Percentiles rank a stretch among this genome's conserved stretches.
Evolutionary conservation across 768 basidiomycete genomes (phyloP).

Genomic region (Stropharia rugosoannulata): DNA sequence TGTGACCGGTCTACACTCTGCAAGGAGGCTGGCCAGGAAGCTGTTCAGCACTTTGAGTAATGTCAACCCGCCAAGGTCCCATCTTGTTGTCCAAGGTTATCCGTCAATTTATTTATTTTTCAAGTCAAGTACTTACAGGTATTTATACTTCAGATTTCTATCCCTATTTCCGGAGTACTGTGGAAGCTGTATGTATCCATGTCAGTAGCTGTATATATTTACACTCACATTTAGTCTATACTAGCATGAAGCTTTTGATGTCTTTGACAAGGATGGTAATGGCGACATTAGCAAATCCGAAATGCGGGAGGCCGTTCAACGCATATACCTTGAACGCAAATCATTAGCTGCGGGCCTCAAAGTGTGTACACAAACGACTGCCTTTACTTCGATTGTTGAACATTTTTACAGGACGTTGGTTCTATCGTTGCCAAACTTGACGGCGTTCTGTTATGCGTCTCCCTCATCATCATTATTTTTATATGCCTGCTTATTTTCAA

Average conservation of each 20-base stretch:
- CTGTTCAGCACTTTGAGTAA: conserved; percentile 62
- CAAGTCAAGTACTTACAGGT: neutral
- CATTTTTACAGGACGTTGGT: conserved; percentile 53
- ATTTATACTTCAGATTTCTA: conserved; percentile 54
- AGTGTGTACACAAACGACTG: conserved; percentile 33
- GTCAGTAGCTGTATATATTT: conserved; percentile 3
- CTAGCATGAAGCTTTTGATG: conserved; percentile 63
- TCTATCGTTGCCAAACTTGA: conserved; percentile 79
- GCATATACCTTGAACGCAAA: conserved; percentile 79
- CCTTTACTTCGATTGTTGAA: conserved; percentile 2
- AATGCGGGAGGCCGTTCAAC: conserved; percentile 81
- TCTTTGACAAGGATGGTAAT: conserved; percentile 83
- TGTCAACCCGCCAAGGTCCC: conserved; percentile 55
- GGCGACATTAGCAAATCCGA: conserved; percentile 76
- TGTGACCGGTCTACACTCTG: conserved; percentile 58
- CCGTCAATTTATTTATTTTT: neutral
- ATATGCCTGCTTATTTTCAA: conserved; percentile 78
- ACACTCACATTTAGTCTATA: neutral
- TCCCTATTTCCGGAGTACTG: conserved; percentile 69
- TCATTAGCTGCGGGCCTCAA: conserved; percentile 69
- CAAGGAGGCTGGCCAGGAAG: conserved; percentile 65
- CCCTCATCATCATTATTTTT: conserved; percentile 61
- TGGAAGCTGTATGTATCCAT: conserved; percentile 60
- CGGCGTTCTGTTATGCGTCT: conserved; percentile 63
- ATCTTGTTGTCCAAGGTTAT: conserved; percentile 68